These are phyloP conservation scores for Stropharia rugosoannulata DNA, from an alignment of 768 basidiomycete genomes.

Conservation along the genomic window DNA sequence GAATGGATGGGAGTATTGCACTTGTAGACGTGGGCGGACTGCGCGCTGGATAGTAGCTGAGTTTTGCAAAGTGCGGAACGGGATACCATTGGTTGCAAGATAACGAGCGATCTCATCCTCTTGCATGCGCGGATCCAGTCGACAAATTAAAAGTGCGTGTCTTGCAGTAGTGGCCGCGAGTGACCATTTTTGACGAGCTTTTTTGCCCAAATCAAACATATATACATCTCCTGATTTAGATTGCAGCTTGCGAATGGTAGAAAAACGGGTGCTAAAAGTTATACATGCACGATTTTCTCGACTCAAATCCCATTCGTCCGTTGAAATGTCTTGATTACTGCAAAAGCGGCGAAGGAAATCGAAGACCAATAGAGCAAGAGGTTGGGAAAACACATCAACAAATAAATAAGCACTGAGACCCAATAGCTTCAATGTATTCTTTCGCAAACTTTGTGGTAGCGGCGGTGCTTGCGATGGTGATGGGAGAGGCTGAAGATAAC, in stretches of 20 bases:
- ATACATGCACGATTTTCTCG: not conserved
- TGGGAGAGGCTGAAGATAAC: too few species aligned
- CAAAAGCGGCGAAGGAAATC: not conserved
- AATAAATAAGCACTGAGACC: not conserved
- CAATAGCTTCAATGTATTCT: not conserved
- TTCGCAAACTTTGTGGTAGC: not conserved
- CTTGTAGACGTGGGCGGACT: not conserved
- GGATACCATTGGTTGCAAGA: not conserved
- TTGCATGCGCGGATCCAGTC: not conserved
- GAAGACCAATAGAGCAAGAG: not conserved
- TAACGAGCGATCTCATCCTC: not conserved
- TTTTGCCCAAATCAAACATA: not conserved
- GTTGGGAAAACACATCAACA: not conserved
- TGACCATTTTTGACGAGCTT: not conserved
- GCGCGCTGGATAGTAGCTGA: not conserved
- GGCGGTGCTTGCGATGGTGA: too few species aligned
- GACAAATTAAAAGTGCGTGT: constrained; percentile 1
- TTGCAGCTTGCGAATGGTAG: not conserved
- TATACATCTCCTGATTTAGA: not conserved
- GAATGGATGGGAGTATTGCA: not conserved
- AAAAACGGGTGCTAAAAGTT: not conserved
- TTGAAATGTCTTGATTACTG: not conserved
- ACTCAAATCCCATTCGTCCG: not conserved
- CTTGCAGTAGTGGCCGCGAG: not conserved
- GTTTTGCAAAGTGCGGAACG: not conserved